Evolutionary conservation across 176 grass and related monocot species (phyloP), one percentile per base, ranked within the genome.

Genomic region (Eremochloa ophiuroides): DNA sequence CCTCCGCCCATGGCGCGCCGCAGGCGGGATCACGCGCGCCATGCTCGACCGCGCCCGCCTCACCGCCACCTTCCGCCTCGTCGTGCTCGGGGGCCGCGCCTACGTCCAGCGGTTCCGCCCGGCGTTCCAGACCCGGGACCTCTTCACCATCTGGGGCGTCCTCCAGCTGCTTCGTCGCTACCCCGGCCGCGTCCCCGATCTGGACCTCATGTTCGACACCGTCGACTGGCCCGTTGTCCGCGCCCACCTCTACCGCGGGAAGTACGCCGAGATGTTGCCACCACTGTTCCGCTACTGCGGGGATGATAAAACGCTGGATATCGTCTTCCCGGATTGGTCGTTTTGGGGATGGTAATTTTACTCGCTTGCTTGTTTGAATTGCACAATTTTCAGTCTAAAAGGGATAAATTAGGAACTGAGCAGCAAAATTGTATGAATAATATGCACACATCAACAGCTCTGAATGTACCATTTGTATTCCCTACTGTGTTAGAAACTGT

Each of bases 151-250:
- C 17, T 95, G 96, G 96, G 91, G 96, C 76, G 81, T 99, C 63
- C 84, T 93, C 37, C 96, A 98, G 86, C 88, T 98, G 37, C 83
- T 98, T 59, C 91, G 91, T 53, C 89, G 89, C 76, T 95, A 93
- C 79, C 90, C 90, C 0, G 92, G 88, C 11, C 90, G 79, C 39
- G 70, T 98, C 31, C 95, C 96, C 25, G 96, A 98, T 62, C 86
- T 98, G 61, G 96, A 98, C 34, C 90, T 98, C 88, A 98, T 98
- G 88, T 98, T 98, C 78, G 88, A 98, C 69, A 91, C 88, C 62
- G 77, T 89, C 38, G 96, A 98, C 42, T 86, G 79, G 85, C 93
- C 96, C n/a, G 84, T 94, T 48, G 78, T 98, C 79, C 83, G 61
- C 8, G 9, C 82, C 17, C 42, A 80, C 18, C 66, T 70, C 40